phyloP scores from a whole-genome alignment of 805 yeast genomes.

The Monosporozyma yasuniensis region DNA sequence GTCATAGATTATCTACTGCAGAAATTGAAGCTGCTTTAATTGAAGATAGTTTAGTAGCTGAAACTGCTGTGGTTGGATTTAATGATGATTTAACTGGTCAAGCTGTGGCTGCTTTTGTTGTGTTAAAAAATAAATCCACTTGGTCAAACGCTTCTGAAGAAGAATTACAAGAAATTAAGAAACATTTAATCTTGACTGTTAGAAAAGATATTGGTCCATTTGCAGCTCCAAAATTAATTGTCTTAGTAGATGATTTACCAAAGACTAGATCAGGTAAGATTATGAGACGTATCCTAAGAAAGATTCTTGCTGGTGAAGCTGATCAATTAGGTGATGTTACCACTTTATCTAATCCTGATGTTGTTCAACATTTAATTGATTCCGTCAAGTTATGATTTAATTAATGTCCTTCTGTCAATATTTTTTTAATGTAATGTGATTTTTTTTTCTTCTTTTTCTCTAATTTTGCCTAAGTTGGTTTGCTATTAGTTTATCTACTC shows the following conservation, averaged over 20 bases:
- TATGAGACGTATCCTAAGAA: constrained; percentile 79
- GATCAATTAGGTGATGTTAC: constrained; percentile 76
- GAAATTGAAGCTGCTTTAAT: constrained; percentile 78
- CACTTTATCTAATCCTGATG: constrained; percentile 67
- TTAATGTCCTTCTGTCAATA: neutral
- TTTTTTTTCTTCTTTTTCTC: neutral
- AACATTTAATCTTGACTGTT: constrained; percentile 58
- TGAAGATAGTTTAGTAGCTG: constrained; percentile 63
- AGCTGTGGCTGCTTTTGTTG: constrained; percentile 75
- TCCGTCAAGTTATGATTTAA: constrained; percentile 32
- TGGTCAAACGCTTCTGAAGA: constrained; percentile 30
- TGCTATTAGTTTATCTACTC: too few relatives aligned
- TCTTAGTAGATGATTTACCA: constrained; percentile 69
- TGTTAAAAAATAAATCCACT: constrained; percentile 47
- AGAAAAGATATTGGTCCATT: constrained; percentile 78
- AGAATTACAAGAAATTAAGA: constrained; percentile 47
- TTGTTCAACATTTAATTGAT: constrained; percentile 57
- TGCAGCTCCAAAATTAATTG: constrained; percentile 72
- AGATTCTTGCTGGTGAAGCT: constrained; percentile 64
- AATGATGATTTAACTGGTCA: constrained; percentile 80
- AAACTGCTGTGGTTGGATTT: constrained; percentile 78
- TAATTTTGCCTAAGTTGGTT: neutral
- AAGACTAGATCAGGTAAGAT: constrained; percentile 82
- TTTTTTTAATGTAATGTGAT: neutral
- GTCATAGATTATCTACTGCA: constrained; percentile 82